Evolutionary conservation across 192 early-diverging fungal species (phyloP).

Genomic region (Podila minutissima): DNA sequence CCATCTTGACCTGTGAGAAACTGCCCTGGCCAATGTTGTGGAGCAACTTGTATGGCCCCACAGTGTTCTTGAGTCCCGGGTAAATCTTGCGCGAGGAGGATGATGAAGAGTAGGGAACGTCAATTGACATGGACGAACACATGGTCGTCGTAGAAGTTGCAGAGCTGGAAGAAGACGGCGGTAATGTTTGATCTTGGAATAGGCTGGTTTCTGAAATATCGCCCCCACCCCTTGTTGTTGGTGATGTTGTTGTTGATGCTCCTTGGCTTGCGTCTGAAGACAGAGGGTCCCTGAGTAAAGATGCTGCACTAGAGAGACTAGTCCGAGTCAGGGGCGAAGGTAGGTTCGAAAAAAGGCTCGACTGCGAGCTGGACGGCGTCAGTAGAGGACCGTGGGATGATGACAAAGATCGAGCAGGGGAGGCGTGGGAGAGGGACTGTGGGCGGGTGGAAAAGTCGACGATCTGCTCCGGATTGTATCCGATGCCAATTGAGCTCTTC

Average conservation of each 20-base stretch:
- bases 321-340: conserved; percentile 35
- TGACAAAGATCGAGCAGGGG: conserved; percentile 11
- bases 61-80: conserved; percentile 47
- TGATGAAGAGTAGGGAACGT: background rate
- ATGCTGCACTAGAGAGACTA: background rate
- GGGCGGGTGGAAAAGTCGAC: background rate
- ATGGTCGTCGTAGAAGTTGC: conserved; percentile 4
- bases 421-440: conserved; percentile 22
- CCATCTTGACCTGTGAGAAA: conserved; percentile 71
- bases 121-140: background rate
- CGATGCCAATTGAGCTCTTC: background rate
- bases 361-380: conserved; percentile 43
- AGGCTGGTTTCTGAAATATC: background rate
- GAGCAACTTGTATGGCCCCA: conserved; percentile 38
- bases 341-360: conserved; percentile 36
- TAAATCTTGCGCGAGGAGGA: conserved; percentile 36
- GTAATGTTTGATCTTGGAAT: background rate
- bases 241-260: conserved; percentile 10
- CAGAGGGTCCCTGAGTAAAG: conserved; percentile 26
- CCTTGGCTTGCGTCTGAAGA: background rate
- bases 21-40: conserved; percentile 62
- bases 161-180: background rate
- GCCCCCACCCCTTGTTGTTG: background rate
- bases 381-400: conserved; percentile 18
- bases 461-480: conserved; percentile 4